These are phyloP conservation scores for Clavispora vitiphila DNA, from an alignment of 805 yeast species.

Conservation along the genomic window DNA sequence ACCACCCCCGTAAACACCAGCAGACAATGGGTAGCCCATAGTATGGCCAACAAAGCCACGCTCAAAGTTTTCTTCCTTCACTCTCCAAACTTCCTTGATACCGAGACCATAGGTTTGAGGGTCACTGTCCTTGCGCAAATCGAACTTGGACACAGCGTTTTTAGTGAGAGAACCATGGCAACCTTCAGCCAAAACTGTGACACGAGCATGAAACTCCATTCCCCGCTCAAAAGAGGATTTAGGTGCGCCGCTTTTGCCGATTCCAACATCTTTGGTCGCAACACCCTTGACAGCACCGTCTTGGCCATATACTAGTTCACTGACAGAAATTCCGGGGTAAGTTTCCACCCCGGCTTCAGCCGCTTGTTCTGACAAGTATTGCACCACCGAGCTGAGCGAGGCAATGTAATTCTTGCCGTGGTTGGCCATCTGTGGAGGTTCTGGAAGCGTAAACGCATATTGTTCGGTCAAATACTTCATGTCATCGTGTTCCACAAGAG, in stretches of 20 bases:
- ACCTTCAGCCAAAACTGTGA: conserved; percentile 94
- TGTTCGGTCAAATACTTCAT: conserved; percentile 65
- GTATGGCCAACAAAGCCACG: conserved; percentile 82
- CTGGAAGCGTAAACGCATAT: conserved; percentile 70
- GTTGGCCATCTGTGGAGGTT: conserved; percentile 88
- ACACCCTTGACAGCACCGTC: conserved; percentile 72
- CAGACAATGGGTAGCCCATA: conserved; percentile 79
- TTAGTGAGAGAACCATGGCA: conserved; percentile 94
- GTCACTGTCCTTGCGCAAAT: conserved; percentile 57
- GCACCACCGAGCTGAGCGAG: conserved; percentile 74
- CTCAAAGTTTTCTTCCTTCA: conserved; percentile 71
- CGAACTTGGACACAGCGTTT: conserved; percentile 62
- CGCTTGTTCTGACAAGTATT: conserved; percentile 80
- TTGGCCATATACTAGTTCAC: conserved; percentile 62
- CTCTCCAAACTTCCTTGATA: conserved; percentile 96
- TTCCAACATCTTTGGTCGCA: conserved; percentile 91
- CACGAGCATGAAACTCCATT: conserved; percentile 91
- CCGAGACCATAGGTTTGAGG: conserved; percentile 96
- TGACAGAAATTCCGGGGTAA: conserved; percentile 85
- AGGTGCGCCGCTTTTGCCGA: conserved; percentile 69
- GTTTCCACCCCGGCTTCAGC: conserved; percentile 92
- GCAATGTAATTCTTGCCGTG: conserved; percentile 79
- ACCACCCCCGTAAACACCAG: conserved; percentile 89
- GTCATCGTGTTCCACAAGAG: conserved; percentile 69
- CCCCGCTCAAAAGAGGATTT: conserved; percentile 89